These are phyloP conservation scores for Trichoderma erinaceum DNA, from an alignment of 495 filamentous ascomycete species.

Conservation along the genomic window DNA sequence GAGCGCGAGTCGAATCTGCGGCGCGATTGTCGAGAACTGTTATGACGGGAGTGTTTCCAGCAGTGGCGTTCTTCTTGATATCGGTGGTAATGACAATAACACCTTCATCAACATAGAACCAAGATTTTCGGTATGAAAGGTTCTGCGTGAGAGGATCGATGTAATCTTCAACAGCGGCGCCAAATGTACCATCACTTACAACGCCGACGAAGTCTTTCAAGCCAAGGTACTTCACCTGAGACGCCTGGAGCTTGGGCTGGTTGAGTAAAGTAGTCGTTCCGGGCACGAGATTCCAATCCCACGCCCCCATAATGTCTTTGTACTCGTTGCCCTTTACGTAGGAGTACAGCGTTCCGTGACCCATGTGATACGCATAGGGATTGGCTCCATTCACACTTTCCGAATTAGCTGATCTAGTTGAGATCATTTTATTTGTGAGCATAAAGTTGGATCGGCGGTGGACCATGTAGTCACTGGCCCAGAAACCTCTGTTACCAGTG, in stretches of 20 bases:
- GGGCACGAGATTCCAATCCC: neutral
- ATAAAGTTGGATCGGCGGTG: neutral
- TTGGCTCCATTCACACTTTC: neutral
- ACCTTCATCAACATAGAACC: neutral
- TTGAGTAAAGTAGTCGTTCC: neutral
- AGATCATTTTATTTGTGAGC: neutral
- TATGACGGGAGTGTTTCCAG: neutral
- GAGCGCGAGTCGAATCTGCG: neutral
- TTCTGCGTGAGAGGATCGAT: neutral
- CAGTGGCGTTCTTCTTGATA: slow-evolving; percentile 4
- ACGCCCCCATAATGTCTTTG: slow-evolving; percentile 3
- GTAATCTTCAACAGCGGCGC: neutral
- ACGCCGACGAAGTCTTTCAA: slow-evolving; percentile 1
- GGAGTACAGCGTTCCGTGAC: neutral
- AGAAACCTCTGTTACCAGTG: neutral
- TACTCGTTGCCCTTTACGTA: slow-evolving; percentile 4
- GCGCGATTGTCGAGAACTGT: neutral
- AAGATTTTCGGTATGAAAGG: neutral
- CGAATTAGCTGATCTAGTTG: neutral
- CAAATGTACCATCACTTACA: neutral
- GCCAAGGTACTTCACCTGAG: neutral
- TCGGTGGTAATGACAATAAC: neutral
- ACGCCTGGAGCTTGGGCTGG: neutral
- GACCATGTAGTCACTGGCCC: slow-evolving; percentile 8
- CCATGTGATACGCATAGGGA: neutral